Evolutionary conservation across 495 filamentous ascomycete genomes (phyloP).

Genomic region (Apodospora peruviana): DNA sequence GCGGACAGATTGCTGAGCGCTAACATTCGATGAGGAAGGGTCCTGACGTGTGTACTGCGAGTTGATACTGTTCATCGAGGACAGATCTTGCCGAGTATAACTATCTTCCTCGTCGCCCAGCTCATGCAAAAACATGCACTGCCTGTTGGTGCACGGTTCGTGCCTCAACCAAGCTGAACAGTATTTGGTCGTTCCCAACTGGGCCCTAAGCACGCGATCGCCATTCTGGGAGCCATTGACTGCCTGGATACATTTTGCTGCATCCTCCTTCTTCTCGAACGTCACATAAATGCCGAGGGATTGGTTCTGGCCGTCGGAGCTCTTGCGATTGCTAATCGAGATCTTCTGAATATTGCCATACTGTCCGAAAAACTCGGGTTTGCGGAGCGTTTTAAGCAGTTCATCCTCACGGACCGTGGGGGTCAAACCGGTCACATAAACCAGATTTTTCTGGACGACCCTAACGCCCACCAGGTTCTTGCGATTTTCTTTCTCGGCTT

Average conservation of each 20-base stretch:
- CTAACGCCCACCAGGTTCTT: slow-evolving; percentile 93
- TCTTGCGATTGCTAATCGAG: slow-evolving; percentile 92
- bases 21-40: too few relatives aligned
- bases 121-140: slow-evolving; percentile 97
- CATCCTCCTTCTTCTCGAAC: slow-evolving; percentile 82
- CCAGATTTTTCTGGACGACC: slow-evolving; percentile 96
- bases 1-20: slow-evolving; percentile 64
- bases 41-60: too few relatives aligned
- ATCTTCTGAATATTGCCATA: slow-evolving; percentile 99
- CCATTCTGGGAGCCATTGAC: slow-evolving; percentile 92
- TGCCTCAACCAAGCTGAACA: slow-evolving; percentile 94
- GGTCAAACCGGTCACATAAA: slow-evolving; percentile 93
- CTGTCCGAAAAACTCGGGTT: slow-evolving; percentile 90
- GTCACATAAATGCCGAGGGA: slow-evolving; percentile 97
- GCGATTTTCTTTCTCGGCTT: slow-evolving; percentile 89
- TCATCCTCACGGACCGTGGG: slow-evolving; percentile 88
- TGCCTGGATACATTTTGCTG: slow-evolving; percentile 77
- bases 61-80: slow-evolving; percentile 88
- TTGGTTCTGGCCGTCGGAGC: slow-evolving; percentile 59
- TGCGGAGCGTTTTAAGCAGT: slow-evolving; percentile 78
- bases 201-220: slow-evolving; percentile 79
- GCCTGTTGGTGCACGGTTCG: slow-evolving; percentile 86
- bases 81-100: slow-evolving; percentile 90
- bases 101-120: slow-evolving; percentile 95
- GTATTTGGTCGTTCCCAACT: slow-evolving; percentile 98